phyloP scores from a whole-genome alignment of 2,329 filamentous ascomycete species.

The Neurospora crassa region DNA sequence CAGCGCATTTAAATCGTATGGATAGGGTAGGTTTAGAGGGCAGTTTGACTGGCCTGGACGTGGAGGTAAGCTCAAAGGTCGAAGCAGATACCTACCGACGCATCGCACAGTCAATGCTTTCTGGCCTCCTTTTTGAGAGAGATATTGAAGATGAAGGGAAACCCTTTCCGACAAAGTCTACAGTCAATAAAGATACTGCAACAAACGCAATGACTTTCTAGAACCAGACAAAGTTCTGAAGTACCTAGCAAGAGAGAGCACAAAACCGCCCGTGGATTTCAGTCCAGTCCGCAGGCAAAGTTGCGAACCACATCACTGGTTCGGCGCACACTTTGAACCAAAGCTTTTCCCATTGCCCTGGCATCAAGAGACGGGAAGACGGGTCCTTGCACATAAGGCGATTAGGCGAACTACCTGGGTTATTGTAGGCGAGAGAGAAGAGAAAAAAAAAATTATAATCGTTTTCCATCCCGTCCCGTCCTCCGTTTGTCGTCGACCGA shows the following conservation, averaged over 20 bases:
- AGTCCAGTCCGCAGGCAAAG: neutral
- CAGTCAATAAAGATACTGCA: neutral
- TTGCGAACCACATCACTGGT: neutral
- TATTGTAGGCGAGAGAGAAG: neutral
- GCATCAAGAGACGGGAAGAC: neutral
- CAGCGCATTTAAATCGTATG: conserved; percentile 5
- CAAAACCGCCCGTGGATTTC: neutral
- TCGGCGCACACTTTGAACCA: neutral
- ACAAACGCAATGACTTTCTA: neutral
- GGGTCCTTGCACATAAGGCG: neutral
- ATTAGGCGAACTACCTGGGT: neutral
- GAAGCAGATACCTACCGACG: neutral
- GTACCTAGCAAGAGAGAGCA: neutral
- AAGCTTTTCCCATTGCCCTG: neutral
- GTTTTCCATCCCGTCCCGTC: neutral
- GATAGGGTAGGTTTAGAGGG: neutral
- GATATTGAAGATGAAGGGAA: neutral
- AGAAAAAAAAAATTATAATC: neutral
- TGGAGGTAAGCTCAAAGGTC: neutral
- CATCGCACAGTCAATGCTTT: neutral
- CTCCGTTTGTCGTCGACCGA: neutral
- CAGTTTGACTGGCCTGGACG: neutral
- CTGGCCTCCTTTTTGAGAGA: neutral
- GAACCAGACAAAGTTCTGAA: neutral
- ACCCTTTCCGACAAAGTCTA: neutral